Evolutionary conservation across 2,329 filamentous ascomycete species (phyloP), one percentile per base, ranked within the genome.

Genomic region (Xylaria multiplex): DNA sequence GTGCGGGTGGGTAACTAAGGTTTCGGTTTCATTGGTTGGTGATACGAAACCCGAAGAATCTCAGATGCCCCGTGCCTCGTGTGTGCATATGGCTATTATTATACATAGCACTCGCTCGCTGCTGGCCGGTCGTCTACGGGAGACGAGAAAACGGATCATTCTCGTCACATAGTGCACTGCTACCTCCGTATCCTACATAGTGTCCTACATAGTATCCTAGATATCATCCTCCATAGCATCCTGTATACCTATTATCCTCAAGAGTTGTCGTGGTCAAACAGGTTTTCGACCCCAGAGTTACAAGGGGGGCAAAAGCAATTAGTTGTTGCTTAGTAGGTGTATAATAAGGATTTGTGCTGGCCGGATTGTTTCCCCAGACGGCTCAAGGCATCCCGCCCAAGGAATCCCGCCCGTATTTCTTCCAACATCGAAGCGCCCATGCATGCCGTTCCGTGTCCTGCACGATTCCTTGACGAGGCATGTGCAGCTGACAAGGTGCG

Each of bases 311-410:
- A 53, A 37, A 42, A 32, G 54, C 24, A 30, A 50, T 43, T 49
- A 48, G 16, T 42, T 42, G 9, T 40, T 5, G 11, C 37, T 40
- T 40, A 40, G 37, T 40, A 40, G 37, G 37, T 13, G 37, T 14
- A 40, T 40, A 4, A 40, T 40, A 14, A 40, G 37, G 9, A 40
- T 40, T 40, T 53, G 27, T 27, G 64, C 56, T 53, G 62, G 56
- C 60, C 45, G 52, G 53, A 62, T 42, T 22, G 43, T 52, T 64
- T 64, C 64, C 66, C 66, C 66, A 62, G 60, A 59, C 66, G 66
- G 64, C 42, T 42, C 42, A 56, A 35, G 42, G 30, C 32, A 54
- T 37, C 32, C 45, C 50, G 27, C 27, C 27, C 27, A 27, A 27
- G 27, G 27, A 27, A 27, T 27, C 27, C 45, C 49, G 30, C 53